Evolutionary conservation across 1,284 basidiomycete species (phyloP), one percentile per base, ranked within the genome.

Genomic region (Kwoniella shivajii): DNA sequence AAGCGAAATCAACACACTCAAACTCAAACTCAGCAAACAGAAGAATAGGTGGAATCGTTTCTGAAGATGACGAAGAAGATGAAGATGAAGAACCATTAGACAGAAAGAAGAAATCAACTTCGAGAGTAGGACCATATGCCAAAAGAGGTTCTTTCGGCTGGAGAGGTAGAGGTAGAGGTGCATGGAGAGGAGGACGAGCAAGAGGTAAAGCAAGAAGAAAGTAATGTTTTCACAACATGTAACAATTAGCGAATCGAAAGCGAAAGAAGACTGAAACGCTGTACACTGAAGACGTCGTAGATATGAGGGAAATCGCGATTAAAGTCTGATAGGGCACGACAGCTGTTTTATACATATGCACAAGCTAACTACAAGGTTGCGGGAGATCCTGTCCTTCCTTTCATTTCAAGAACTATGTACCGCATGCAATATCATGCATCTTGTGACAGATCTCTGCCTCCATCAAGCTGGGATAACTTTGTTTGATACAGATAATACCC

Each of bases 181-280:
- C 45, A 13, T 38, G 58, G 31, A 60, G 56, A 51, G 54, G 58
- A 9, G 54, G 50, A 44, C 50, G 50, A 18, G 38, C 26, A 9
- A 37, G 36, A 29, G 48, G 48, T n/a, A 41, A 41, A 42, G 29
- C 38, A 14, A 54, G 29, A n/a, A 29, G 27, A 41, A 39, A 37
- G 18, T 33, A 22, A 45, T 6, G 22, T 29, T 43, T 20, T 29
- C 4, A 29, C 11, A 39, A 22, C 37, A 39, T 22, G 4, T 6
- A 18, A 11, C 11, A 39, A 18, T 11, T 4, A 6, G n/a, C 11
- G 22, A 18, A 22, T 22, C n/a, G n/a, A 22, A 39, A 18, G 37
- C 6, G 13, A 22, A 39, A 18, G 37, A n/a, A 18, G 6, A 4
- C 37, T 18, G 37, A 39, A n/a, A n/a, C n/a, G n/a, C n/a, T n/a